Evolutionary conservation across 75 land plant species (phyloP), one percentile per base, ranked within the genome.

Genomic region (Isoetes taiwanensis): DNA sequence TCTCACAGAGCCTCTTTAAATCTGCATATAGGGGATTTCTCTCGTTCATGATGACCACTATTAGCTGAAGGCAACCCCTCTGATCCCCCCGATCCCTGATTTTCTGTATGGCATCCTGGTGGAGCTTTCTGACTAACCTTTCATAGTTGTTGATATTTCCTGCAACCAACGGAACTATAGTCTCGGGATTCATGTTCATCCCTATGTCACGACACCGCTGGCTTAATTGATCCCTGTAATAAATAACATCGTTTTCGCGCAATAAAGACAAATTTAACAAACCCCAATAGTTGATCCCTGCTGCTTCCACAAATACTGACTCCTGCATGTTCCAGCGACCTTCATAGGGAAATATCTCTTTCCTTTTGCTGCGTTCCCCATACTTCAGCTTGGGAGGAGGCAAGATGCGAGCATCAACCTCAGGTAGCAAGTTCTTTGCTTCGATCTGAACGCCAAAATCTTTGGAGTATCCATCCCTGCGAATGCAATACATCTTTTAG

Each of bases 341-440:
- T 48, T 74, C 72, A 9, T 59, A 43, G 28, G 87, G 93, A 53
- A 41, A 63, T 1, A 86, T 30, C 41, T 72, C 75, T 56, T 41
- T 71, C 10, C 72, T 54, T 14, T 61, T 59, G 0, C 91, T 83
- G 8, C 67, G 60, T 30, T 78, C 67, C 12, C 87, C 86, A 43
- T 84, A 78, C 46, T 68, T 83, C 5, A 86, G 79, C 74, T 72
- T 83, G 3, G 93, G 87, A 27, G 93, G 88, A 28, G 74, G 75
- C 31, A 86, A 82, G 46, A 86, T 41, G 70, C 87, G 81, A 24
- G 84, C 93, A 26, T 52, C 63, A 33, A 86, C 55, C 41, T 80
- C 84, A 80, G 75, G 46, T 83, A 85, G 34, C 58, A 70, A 31
- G 83, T 76, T 8, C 80, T 67, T 16, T 73, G 54, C 19, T 83